These are phyloP conservation scores for Agarophyton chilense DNA, from an alignment of 23 red algal genomes.

Conservation along the genomic window DNA sequence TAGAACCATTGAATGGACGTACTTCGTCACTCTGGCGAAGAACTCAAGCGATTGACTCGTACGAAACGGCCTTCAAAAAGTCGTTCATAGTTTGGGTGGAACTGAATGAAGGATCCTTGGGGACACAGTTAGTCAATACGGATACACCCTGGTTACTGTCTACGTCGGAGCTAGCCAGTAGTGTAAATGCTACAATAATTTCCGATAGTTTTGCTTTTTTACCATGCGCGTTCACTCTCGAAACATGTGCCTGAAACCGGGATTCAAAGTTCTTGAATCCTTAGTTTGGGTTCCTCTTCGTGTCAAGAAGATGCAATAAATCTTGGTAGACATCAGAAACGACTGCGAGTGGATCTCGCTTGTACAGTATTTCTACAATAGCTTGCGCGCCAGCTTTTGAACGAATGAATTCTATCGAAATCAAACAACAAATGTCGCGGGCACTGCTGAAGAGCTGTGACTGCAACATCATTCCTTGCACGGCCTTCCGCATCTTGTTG, in stretches of 20 bases:
- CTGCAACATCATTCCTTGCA: too few relatives aligned
- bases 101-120: not conserved
- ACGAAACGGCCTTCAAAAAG: not conserved
- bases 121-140: not conserved
- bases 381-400: not conserved
- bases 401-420: not conserved
- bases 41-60: not conserved
- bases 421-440: too few relatives aligned
- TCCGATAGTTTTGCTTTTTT: not conserved
- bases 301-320: not conserved
- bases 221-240: not conserved
- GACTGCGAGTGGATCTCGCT: not conserved
- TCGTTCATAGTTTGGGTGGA: not conserved
- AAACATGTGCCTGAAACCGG: not conserved
- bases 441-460: too few relatives aligned
- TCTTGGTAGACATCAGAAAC: not conserved
- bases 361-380: not conserved
- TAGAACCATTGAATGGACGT: not conserved
- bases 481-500: too few relatives aligned
- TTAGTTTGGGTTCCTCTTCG: not conserved
- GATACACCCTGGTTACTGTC: not conserved
- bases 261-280: constrained; percentile 12
- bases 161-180: not conserved
- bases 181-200: not conserved
- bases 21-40: not conserved